A percentile compares a stretch with the other conserved stretches of the same genome.
phyloP scores from a whole-genome alignment of 768 basidiomycete genomes.

The Kwoniella newhampshirensis region DNA sequence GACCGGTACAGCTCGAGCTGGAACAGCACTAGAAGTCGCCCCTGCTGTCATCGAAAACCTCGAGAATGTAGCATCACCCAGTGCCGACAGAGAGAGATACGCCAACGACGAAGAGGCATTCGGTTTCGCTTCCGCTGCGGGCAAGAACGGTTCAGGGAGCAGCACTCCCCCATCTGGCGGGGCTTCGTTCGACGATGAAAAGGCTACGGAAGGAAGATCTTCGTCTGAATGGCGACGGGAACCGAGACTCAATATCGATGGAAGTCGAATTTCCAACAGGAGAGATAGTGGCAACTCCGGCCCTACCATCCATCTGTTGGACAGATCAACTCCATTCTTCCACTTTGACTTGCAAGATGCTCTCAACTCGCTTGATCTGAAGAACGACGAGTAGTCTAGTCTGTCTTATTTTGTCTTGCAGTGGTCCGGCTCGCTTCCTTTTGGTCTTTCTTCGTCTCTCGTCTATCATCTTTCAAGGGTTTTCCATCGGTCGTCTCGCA shows the following conservation, averaged over 20 bases:
- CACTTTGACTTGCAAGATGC: conserved; percentile 71
- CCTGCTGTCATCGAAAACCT: conserved; percentile 60
- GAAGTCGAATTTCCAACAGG: neutral
- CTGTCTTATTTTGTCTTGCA: too few species aligned
- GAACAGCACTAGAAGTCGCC: conserved; percentile 65
- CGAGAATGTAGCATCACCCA: conserved; percentile 49
- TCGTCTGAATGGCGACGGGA: neutral
- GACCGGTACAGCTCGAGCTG: conserved; percentile 56
- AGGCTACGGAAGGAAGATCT: neutral
- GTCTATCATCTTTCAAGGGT: too few species aligned
- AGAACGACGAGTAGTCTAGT: conserved; percentile 6
- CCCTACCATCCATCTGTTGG: conserved; percentile 37
- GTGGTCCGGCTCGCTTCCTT: too few species aligned
- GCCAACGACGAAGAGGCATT: conserved; percentile 17
- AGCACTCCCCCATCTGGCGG: neutral
- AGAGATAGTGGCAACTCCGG: conserved; percentile 4
- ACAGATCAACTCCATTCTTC: conserved; percentile 60
- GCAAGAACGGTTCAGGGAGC: neutral
- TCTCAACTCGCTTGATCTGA: conserved; percentile 31
- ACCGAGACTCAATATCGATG: conserved; percentile 5
- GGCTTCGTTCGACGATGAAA: conserved; percentile 14
- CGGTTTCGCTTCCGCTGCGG: neutral
- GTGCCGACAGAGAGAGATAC: conserved; percentile 47
- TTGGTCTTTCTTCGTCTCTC: too few species aligned
- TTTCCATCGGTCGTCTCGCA: too few species aligned